A percentile compares a stretch with the other conserved stretches of the same genome.
These are phyloP conservation scores for Hordeum vulgare DNA, from an alignment of 176 grass and related monocot genomes.

Conservation along the genomic window MorexV3_pseudomolecules_assembly NC_058522.1:342994157-342994656, in stretches of 20 bases:
- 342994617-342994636: neutral
- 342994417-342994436: slow-evolving; percentile 69
- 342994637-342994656: neutral
- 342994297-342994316: slow-evolving; percentile 49
- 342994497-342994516: slow-evolving; percentile 69
- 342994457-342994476: slow-evolving; percentile 87
- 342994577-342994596: slow-evolving; percentile 87
- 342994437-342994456: slow-evolving; percentile 73
- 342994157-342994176: neutral
- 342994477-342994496: slow-evolving; percentile 58
- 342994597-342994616: slow-evolving; percentile 27
- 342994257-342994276: neutral
- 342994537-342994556: slow-evolving; percentile 75
- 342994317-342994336: slow-evolving; percentile 77
- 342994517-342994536: slow-evolving; percentile 68
- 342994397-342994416: slow-evolving; percentile 74
- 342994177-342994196: neutral
- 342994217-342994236: neutral
- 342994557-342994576: slow-evolving; percentile 71
- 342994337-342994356: slow-evolving; percentile 67
- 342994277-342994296: slow-evolving; percentile 5
- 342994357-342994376: slow-evolving; percentile 55
- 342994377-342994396: slow-evolving; percentile 52
- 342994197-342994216: neutral
- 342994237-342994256: neutral